Percentiles rank a stretch among this genome's conserved stretches.
Conservation (phyloP, 176 grass and related monocot species). For the Triticum dicoccoides region DNA sequence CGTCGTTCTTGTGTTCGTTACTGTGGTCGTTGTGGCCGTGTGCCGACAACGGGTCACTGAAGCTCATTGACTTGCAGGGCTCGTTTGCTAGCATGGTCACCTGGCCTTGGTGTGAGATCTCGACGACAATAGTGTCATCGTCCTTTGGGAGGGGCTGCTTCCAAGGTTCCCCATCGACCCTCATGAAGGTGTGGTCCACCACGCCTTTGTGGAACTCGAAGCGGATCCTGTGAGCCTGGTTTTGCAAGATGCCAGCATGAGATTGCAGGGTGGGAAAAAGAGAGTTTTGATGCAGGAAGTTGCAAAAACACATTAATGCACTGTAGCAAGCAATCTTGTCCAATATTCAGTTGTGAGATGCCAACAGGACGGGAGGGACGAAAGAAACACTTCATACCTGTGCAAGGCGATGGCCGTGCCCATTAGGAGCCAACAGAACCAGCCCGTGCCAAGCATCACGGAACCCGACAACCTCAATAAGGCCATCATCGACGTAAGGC, state of each 20-base stretch:
- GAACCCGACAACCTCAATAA: constrained; percentile 86
- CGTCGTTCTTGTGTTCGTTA: neutral
- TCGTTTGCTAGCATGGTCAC: constrained; percentile 72
- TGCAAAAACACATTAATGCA: neutral
- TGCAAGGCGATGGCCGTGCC: constrained; percentile 82
- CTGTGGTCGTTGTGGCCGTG: neutral
- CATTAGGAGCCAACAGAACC: constrained; percentile 75
- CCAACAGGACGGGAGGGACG: neutral
- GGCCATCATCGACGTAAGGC: constrained; percentile 76
- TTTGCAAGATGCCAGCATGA: neutral
- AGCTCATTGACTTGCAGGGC: constrained; percentile 61
- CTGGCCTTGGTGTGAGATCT: constrained; percentile 74
- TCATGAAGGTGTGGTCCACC: constrained; percentile 72
- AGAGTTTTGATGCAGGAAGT: neutral
- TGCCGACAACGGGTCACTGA: constrained; percentile 25
- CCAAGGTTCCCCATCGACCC: constrained; percentile 90
- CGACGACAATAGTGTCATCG: constrained; percentile 61
- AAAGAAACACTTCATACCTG: constrained; percentile 42
- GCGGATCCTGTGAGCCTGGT: constrained; percentile 61
- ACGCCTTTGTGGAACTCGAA: constrained; percentile 77
- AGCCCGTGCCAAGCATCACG: constrained; percentile 94
- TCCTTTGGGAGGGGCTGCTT: constrained; percentile 80
- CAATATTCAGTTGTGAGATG: neutral
- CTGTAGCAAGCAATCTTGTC: neutral
- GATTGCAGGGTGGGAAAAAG: neutral